These are phyloP conservation scores for Magnusiomyces fungicola DNA, from an alignment of 1,139 yeast genomes.

Conservation along the genomic window DNA sequence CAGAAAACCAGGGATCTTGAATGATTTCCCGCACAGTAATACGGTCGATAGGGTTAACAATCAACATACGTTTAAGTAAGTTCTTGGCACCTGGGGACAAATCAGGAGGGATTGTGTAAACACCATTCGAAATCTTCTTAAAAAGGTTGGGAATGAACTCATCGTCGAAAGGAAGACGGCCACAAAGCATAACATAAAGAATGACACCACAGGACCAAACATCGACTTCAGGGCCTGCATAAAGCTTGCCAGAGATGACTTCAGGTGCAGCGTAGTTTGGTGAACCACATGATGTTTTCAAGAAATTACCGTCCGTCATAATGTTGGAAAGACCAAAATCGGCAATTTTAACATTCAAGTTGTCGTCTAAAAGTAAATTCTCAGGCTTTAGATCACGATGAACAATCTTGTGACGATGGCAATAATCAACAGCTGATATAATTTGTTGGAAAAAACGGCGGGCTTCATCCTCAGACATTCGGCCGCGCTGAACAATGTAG, in stretches of 20 bases:
- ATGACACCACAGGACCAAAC: slow-evolving; percentile 99
- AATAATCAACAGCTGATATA: slow-evolving; percentile 95
- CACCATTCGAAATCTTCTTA: slow-evolving; percentile 92
- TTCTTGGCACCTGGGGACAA: slow-evolving; percentile 83
- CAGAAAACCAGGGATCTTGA: slow-evolving; percentile 94
- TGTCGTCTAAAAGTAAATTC: slow-evolving; percentile 82
- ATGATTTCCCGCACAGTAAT: slow-evolving; percentile 90
- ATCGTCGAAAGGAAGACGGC: slow-evolving; percentile 95
- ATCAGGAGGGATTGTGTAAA: slow-evolving; percentile 85
- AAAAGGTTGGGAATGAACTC: slow-evolving; percentile 94
- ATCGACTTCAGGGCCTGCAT: slow-evolving; percentile 98
- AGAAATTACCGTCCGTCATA: slow-evolving; percentile 96
- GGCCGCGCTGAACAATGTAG: slow-evolving; percentile 90
- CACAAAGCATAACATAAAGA: slow-evolving; percentile 92
- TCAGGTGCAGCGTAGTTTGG: slow-evolving; percentile 99
- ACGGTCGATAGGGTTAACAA: slow-evolving; percentile 92
- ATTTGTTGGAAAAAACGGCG: slow-evolving; percentile 95
- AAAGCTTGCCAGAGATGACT: slow-evolving; percentile 89
- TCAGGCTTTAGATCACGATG: slow-evolving; percentile 96
- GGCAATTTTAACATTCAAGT: slow-evolving; percentile 89
- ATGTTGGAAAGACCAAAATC: slow-evolving; percentile 94
- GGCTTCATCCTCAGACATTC: slow-evolving; percentile 92
- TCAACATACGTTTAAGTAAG: slow-evolving; percentile 84
- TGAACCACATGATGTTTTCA: slow-evolving; percentile 93
- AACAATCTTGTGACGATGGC: slow-evolving; percentile 96